Base-by-base conservation (phyloP, 2,329 filamentous ascomycete genomes). In the Juglanconis sp. region DNA sequence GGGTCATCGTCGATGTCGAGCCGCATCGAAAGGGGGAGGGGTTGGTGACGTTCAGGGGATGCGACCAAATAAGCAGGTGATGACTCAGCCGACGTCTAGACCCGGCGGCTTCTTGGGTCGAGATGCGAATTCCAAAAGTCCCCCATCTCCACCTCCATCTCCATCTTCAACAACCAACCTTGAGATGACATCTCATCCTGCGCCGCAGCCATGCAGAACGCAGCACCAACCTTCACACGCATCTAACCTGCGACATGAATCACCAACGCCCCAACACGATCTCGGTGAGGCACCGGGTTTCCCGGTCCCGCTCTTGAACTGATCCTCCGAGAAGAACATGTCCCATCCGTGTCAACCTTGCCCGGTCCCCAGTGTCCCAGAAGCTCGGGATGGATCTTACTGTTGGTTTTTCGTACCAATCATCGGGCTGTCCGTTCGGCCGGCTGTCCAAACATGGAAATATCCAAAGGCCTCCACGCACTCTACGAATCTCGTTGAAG, bases 371-470 rank as follows among this genome's bases (percentile, higher is more conserved):
- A 59, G 24, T 47, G 32, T 56, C 36, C 46, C 53, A 60, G 44
- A 56, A 31, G 13, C 53, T 53, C 31, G 48, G 58, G 42, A n/a
- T 48, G 47, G 30, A 35, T 38, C 36, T 24, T 56, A 34, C 15
- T 51, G 58, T 56, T 60, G 57, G 57, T 46, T 59, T 50, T 31
- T 60, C 38, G 44, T 55, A 36, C 58, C 58, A 56, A 56, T 56
- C 32, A 52, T 5, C 47, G 13, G 17, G 38, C 17, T 32, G 35
- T 31, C 58, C 58, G 47, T 52, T 55, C 34, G 40, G 47, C 31
- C 50, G 58, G 53, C 40, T 56, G 36, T 50, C 48, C 53, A 34
- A 60, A 47, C 31, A 36, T 53, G 58, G 53, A 48, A 31, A 42
- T 53, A 17, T 38, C 30, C 24, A n/a, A 53, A 53, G 6, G 30